phyloP scores from a whole-genome alignment of 1,284 basidiomycete genomes.

The Moesziomyces parantarcticus region DNA sequence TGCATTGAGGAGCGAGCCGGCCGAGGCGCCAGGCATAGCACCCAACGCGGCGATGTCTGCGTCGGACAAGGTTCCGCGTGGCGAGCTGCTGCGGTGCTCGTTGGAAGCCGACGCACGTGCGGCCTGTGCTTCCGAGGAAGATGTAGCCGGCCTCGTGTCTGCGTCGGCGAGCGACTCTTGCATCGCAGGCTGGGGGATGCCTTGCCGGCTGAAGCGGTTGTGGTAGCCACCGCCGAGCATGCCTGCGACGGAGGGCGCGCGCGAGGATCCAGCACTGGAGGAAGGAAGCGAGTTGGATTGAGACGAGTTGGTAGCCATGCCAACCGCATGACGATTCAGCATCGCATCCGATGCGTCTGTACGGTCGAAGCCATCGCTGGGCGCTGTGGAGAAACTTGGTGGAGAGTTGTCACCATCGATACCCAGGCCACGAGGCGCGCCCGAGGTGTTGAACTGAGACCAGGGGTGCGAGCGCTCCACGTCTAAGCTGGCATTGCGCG shows the following conservation, averaged over 20 bases:
- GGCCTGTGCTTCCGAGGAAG: not conserved
- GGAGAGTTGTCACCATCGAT: slow-evolving; percentile 7
- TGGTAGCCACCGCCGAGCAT: slow-evolving; percentile 28
- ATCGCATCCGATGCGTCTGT: not conserved
- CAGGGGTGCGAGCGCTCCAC: not conserved
- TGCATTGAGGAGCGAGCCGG: slow-evolving; percentile 44
- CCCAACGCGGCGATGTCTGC: slow-evolving; percentile 49
- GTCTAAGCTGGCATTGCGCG: slow-evolving; percentile 4
- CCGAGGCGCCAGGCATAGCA: slow-evolving; percentile 40
- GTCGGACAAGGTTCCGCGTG: slow-evolving; percentile 46
- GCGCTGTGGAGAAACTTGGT: not conserved
- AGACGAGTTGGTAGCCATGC: slow-evolving; percentile 12
- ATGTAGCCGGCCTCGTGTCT: not conserved
- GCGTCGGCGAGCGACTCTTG: slow-evolving; percentile 9
- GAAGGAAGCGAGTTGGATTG: slow-evolving; percentile 1
- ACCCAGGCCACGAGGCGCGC: slow-evolving; percentile 17
- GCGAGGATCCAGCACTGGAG: slow-evolving; percentile 22
- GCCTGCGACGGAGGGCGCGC: slow-evolving; percentile 33
- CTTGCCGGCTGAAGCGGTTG: slow-evolving; percentile 44
- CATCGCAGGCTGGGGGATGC: slow-evolving; percentile 6
- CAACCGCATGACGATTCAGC: not conserved
- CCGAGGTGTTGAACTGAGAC: slow-evolving; percentile 1
- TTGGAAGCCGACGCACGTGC: slow-evolving; percentile 5
- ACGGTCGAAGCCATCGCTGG: slow-evolving; percentile 1
- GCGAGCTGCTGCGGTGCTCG: slow-evolving; percentile 12